phyloP scores from a whole-genome alignment of 2,329 filamentous ascomycete species.

The Beauveria scarabaeidicola region DNA sequence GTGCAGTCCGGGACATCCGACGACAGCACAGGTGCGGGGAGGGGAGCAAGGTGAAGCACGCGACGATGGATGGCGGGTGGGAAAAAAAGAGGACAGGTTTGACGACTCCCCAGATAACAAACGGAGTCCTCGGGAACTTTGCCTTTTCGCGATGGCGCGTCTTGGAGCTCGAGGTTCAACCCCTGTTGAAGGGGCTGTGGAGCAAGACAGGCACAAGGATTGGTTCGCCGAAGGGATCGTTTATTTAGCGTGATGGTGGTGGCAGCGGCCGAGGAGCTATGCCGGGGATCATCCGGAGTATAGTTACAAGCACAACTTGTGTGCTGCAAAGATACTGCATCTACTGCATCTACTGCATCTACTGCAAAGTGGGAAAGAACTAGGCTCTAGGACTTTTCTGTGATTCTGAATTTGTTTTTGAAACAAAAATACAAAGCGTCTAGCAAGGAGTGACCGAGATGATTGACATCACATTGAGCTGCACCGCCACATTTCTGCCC shows the following conservation, averaged over 20 bases:
- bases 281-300: not conserved
- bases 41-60: not conserved
- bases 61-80: not conserved
- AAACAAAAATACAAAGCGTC: too few species aligned
- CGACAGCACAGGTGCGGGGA: not conserved
- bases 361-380: too few species aligned
- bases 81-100: not conserved
- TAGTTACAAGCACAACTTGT: not conserved
- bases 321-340: not conserved
- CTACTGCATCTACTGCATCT: not conserved
- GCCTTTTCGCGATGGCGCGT: constrained; percentile 4
- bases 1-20: constrained; percentile 6
- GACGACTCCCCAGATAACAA: not conserved
- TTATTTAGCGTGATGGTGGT: not conserved
- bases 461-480: not conserved
- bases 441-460: too few species aligned
- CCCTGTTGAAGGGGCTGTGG: not conserved
- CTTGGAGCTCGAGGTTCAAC: not conserved
- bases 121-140: not conserved
- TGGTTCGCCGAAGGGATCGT: not conserved
- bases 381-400: too few species aligned
- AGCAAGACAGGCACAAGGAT: not conserved
- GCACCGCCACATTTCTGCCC: not conserved
- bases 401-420: too few species aligned
- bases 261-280: not conserved